Evolutionary conservation across 1,284 basidiomycete species (phyloP).

Genomic region (Trichosporon sp.): DNA sequence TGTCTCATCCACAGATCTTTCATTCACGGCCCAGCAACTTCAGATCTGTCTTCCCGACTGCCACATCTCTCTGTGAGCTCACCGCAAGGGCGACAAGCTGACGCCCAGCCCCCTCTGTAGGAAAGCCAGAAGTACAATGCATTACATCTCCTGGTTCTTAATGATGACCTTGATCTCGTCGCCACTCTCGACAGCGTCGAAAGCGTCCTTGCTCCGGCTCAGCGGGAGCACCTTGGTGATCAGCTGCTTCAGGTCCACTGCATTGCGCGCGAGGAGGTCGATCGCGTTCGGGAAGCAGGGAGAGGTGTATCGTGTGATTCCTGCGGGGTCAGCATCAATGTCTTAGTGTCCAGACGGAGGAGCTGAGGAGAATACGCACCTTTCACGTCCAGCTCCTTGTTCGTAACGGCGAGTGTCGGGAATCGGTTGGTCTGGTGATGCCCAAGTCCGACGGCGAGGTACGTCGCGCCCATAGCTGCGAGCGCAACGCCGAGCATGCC

Average conservation of each 20-base stretch:
- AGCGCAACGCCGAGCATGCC: slow-evolving; percentile 62
- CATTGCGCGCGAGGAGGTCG: slow-evolving; percentile 60
- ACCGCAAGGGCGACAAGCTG: not conserved
- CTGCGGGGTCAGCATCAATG: slow-evolving; percentile 23
- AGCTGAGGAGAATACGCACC: slow-evolving; percentile 56
- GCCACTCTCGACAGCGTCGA: slow-evolving; percentile 61
- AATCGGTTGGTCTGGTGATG: slow-evolving; percentile 52
- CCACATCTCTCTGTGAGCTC: too few species aligned
- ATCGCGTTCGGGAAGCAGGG: slow-evolving; percentile 60
- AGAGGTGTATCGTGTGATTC: slow-evolving; percentile 55
- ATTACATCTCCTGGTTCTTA: slow-evolving; percentile 47
- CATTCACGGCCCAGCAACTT: too few species aligned
- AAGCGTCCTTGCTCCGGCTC: slow-evolving; percentile 58
- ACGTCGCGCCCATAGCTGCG: slow-evolving; percentile 64
- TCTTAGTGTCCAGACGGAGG: too few species aligned
- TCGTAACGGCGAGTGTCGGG: slow-evolving; percentile 54
- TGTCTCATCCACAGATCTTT: too few species aligned
- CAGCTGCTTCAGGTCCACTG: slow-evolving; percentile 62
- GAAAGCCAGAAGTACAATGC: not conserved
- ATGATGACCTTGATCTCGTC: slow-evolving; percentile 54
- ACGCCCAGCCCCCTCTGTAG: not conserved
- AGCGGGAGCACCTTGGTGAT: slow-evolving; percentile 63
- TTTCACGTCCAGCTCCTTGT: slow-evolving; percentile 77
- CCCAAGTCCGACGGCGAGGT: slow-evolving; percentile 51
- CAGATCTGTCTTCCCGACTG: too few species aligned